Evolutionary conservation across 1,284 basidiomycete species (phyloP).

Genomic region (Peniophora sp.): DNA sequence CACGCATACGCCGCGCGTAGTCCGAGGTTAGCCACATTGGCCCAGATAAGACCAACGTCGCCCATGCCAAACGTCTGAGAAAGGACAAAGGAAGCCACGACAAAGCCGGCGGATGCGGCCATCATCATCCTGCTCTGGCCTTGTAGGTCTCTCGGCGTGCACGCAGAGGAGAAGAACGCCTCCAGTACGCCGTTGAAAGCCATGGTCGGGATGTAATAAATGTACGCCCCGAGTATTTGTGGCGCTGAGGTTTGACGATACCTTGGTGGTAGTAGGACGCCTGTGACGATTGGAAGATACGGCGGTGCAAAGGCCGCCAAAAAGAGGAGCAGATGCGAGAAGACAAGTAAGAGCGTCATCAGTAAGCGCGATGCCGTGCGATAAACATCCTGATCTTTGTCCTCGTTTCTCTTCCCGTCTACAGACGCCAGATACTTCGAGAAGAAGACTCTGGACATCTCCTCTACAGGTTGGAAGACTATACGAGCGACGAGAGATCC

Average conservation of each 20-base stretch:
- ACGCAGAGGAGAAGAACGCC: slow-evolving; percentile 79
- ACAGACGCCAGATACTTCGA: slow-evolving; percentile 49
- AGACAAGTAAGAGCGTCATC: slow-evolving; percentile 47
- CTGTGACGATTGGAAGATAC: slow-evolving; percentile 63
- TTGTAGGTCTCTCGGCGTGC: slow-evolving; percentile 54
- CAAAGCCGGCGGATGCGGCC: slow-evolving; percentile 55
- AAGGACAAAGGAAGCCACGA: slow-evolving; percentile 42
- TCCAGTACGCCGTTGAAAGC: slow-evolving; percentile 86
- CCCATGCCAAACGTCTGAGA: slow-evolving; percentile 42
- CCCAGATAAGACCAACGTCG: slow-evolving; percentile 68
- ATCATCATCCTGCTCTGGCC: slow-evolving; percentile 67
- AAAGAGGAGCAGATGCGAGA: slow-evolving; percentile 67
- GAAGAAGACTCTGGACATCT: slow-evolving; percentile 82
- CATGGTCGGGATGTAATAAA: slow-evolving; percentile 82
- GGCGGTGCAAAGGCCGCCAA: slow-evolving; percentile 68
- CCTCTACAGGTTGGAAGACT: slow-evolving; percentile 89
- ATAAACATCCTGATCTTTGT: slow-evolving; percentile 12
- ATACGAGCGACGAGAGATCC: slow-evolving; percentile 88
- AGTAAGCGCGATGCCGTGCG: slow-evolving; percentile 27
- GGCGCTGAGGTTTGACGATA: slow-evolving; percentile 73
- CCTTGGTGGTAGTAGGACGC: slow-evolving; percentile 63
- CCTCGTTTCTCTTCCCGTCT: slow-evolving; percentile 6
- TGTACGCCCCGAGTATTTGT: slow-evolving; percentile 66
- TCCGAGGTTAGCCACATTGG: slow-evolving; percentile 61
- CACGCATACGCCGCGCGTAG: slow-evolving; percentile 50